Base-by-base conservation (phyloP, 257 asterid genomes). In the Rehmannia glutinosa region DNA sequence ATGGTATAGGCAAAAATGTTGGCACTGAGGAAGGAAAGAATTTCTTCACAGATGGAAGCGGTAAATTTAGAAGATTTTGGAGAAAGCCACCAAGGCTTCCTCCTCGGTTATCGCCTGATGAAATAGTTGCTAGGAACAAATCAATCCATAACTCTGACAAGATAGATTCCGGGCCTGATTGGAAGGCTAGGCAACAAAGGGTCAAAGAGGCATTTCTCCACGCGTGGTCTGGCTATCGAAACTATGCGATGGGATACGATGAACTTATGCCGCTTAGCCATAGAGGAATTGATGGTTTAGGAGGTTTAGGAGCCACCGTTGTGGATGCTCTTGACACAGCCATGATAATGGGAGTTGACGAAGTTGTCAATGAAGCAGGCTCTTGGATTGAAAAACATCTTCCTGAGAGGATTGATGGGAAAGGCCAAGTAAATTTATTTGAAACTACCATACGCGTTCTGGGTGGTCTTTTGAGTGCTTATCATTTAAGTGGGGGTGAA, bases 281-380 rank as follows among this genome's bases (percentile, higher is more conserved):
- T 24, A 78, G 80, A 75, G 99, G 99, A 66, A 49, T 67, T 63
- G 91, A 94, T 65, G 92, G 96, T 43, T 79, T 94, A 73, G 97
- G 99, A 71, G 97, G 99, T 71, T 75, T 94, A 68, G 97, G 99
- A 72, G 99, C 97, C 69, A 90, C 99, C 6, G 13, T 91, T 52
- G 88, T 91, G 57, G 99, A 94, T 78, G 92, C 99, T 69, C 87
- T 91, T 55, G 99, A 91, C 83, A 88, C 99, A 3, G 97, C 97
- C 69, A 81, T 91, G 90, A 94, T 88, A 76, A 90, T 94, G 97
- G 95, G 94, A 74, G 74, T 78, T 47, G 91, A 88, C 67, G 95
- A 88, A 46, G 80, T 86, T 58, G 89, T 85, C 51, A 39, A 59
- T 20, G 99, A 91, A 78, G 96, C 96, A 17, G 99, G 99, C 66